Conservation (phyloP, 2,329 filamentous ascomycete genomes). For the Berkeleyomyces rouxiae region DNA sequence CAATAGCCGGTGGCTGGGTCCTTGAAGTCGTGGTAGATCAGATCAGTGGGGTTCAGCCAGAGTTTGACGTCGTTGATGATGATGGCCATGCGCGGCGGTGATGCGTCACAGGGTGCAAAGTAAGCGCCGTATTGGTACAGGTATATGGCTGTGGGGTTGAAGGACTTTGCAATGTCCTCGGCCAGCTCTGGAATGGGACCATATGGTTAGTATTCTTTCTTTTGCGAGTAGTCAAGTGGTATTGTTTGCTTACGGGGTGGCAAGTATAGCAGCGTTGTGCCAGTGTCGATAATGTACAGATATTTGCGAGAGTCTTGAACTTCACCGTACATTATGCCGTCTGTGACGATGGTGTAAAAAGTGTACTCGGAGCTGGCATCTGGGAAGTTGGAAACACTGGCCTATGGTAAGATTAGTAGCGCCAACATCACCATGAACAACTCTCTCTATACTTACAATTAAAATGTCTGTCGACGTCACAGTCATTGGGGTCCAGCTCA, state of each 20-base stretch:
- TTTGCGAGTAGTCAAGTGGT: neutral
- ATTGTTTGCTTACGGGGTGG: constrained; percentile 26
- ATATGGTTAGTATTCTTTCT: neutral
- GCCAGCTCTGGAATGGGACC: constrained; percentile 24
- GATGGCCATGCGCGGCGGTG: constrained; percentile 29
- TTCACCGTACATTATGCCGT: constrained; percentile 29
- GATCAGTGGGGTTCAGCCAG: constrained; percentile 30
- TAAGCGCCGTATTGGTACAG: constrained; percentile 31
- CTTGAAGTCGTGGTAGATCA: constrained; percentile 28
- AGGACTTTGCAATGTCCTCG: constrained; percentile 30
- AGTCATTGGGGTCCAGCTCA: constrained; percentile 19
- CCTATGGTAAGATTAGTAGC: constrained; percentile 20
- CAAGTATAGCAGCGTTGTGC: constrained; percentile 34
- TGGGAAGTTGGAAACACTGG: constrained; percentile 23
- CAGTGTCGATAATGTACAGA: constrained; percentile 35
- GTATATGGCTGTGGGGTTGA: constrained; percentile 31
- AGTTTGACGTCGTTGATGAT: constrained; percentile 28
- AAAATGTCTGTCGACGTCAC: constrained; percentile 27
- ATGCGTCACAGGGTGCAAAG: constrained; percentile 32
- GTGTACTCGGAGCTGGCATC: constrained; percentile 24
- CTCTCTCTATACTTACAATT: constrained; percentile 23
- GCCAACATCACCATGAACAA: neutral
- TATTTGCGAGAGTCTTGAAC: constrained; percentile 27
- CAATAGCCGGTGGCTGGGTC: constrained; percentile 32
- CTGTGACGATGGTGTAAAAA: constrained; percentile 36